Percentiles rank a stretch among this genome's conserved stretches.
phyloP scores from a whole-genome alignment of 2,329 filamentous ascomycete species.

The Clarireedia monteithiana region DNA sequence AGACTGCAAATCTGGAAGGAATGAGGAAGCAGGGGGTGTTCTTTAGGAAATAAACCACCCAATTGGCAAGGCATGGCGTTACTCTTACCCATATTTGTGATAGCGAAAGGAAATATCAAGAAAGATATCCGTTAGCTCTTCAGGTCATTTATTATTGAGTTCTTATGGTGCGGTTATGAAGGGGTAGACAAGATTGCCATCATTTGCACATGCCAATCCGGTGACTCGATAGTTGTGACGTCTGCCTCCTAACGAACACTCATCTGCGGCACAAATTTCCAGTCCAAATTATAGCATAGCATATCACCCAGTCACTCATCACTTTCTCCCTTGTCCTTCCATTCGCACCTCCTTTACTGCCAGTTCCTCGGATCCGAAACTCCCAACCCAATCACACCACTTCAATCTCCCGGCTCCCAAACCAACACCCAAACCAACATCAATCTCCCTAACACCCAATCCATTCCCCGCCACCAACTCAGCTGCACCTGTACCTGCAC shows the following conservation, averaged over 20 bases:
- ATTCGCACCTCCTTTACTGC: neutral
- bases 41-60: slow-evolving; percentile 6
- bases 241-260: no score
- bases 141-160: neutral
- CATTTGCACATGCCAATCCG: no score
- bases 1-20: neutral
- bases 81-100: slow-evolving; percentile 1
- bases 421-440: neutral
- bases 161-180: no score
- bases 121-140: neutral
- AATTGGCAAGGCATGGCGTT: slow-evolving; percentile 6
- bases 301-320: neutral
- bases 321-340: neutral
- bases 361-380: neutral
- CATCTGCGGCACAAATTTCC: no score
- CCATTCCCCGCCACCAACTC: neutral
- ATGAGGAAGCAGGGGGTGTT: slow-evolving; percentile 1
- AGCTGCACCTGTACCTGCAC: no score
- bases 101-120: neutral
- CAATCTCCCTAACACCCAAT: neutral
- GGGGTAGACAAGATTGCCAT: no score
- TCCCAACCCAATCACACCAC: neutral
- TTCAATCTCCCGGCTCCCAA: neutral
- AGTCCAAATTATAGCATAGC: no score
- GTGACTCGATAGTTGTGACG: no score